phyloP scores from a whole-genome alignment of 306 rosid species.

The Corylus heterophylla region DNA sequence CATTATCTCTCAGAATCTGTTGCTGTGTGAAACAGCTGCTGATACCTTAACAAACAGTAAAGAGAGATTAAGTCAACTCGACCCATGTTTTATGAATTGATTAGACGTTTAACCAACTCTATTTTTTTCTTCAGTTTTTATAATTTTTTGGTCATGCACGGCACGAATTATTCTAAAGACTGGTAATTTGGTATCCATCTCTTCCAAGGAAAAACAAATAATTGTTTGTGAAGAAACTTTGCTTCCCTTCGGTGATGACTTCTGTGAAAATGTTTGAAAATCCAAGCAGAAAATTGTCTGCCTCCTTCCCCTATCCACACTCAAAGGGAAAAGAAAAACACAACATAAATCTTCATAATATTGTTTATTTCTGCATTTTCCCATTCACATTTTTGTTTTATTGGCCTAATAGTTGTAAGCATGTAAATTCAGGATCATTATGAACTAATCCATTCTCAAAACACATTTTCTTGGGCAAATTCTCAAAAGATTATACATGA shows the following conservation, averaged over 20 bases:
- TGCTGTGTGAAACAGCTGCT: conserved; percentile 40
- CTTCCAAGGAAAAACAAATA: not conserved
- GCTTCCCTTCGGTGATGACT: not conserved
- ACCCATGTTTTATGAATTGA: conserved; percentile 34
- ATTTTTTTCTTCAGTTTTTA: too few species aligned
- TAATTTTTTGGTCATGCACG: conserved; percentile 36
- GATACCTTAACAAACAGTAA: conserved; percentile 9
- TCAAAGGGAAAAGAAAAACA: not conserved
- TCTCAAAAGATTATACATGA: not conserved
- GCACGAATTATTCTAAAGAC: not conserved
- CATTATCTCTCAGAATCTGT: conserved; percentile 24
- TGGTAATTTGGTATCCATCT: not conserved
- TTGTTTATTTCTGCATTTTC: too few species aligned
- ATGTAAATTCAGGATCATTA: too few species aligned
- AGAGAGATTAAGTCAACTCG: conserved; percentile 42
- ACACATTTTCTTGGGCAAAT: not conserved
- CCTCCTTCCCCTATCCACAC: not conserved
- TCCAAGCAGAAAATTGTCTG: not conserved
- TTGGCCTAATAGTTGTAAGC: too few species aligned
- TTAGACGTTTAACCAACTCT: conserved; percentile 38
- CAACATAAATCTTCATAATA: too few species aligned
- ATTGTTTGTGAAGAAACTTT: conserved; percentile 8
- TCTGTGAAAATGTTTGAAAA: not conserved
- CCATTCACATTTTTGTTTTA: too few species aligned
- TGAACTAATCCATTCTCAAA: not conserved